These are phyloP conservation scores for Dryas integrifolia DNA, from an alignment of 331 rosid genomes.

Conservation along the genomic window DNA sequence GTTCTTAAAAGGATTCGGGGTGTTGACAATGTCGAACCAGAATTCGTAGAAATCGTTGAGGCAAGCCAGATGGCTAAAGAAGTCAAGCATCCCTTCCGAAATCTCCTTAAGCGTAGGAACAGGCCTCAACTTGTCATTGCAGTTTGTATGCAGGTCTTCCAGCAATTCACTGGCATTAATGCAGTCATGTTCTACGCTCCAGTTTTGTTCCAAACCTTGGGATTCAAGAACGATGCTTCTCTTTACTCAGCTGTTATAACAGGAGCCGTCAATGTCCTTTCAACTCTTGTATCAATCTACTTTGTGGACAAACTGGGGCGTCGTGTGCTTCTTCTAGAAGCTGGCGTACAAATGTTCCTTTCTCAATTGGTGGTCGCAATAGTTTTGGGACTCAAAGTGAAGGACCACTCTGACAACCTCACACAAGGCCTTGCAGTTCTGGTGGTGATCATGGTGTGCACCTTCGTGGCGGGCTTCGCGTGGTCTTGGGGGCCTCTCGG, in stretches of 20 bases:
- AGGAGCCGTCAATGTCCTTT: constrained; percentile 23
- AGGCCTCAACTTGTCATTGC: constrained; percentile 58
- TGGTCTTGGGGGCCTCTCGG: constrained; percentile 41
- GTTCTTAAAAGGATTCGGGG: constrained; percentile 57
- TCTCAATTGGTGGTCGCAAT: constrained; percentile 5
- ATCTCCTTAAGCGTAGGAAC: constrained; percentile 46
- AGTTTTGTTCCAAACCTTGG: constrained; percentile 34
- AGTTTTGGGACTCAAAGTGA: constrained; percentile 7
- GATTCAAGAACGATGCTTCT: constrained; percentile 28
- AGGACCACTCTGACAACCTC: constrained; percentile 1
- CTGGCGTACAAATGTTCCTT: constrained; percentile 28
- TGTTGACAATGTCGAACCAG: constrained; percentile 50
- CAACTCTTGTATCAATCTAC: constrained; percentile 29
- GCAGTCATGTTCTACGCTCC: constrained; percentile 39
- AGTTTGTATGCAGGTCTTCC: constrained; percentile 38
- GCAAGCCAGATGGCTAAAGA: constrained; percentile 54
- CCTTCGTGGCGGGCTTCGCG: constrained; percentile 24
- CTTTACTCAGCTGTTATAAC: constrained; percentile 32
- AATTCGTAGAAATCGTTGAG: constrained; percentile 50
- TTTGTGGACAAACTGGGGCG: constrained; percentile 32
- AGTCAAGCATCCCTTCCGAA: constrained; percentile 55
- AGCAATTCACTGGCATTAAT: constrained; percentile 33
- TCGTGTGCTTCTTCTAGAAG: constrained; percentile 25
- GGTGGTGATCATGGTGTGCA: constrained; percentile 18
- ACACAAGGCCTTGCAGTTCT: not conserved